Base-by-base conservation (phyloP, 192 early-diverging fungal genomes). In the Coemansia erecta region DNA sequence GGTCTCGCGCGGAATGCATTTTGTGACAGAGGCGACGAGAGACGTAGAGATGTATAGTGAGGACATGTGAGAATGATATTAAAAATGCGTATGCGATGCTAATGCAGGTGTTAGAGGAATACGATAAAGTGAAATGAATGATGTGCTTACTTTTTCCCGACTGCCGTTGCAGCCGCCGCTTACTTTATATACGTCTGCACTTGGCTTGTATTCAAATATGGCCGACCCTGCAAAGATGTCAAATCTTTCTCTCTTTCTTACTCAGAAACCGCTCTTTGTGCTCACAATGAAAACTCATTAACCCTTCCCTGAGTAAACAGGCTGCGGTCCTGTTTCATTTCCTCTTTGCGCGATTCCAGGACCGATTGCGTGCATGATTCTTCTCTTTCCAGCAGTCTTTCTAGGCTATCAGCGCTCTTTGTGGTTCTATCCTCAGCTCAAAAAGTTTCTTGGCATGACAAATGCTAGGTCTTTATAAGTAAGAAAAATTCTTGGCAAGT, bases 1-100 rank as follows among this genome's bases (percentile, higher is more conserved):
- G 8, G 28, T 35, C 9, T 35, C 12, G 8, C 53, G 39, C 8
- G 19, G 35, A 23, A 55, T 43, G 53, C 53, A 55, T 55, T 55
- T 55, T 42, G 39, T 22, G 19, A 55, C 40, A 1, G 33, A 37
- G 33, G 33, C 13, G 33, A 53, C 1, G 33, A 19, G 12, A 53
- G 28, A 1, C 26, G 14, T 28, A 37, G 31, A 35, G 33, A 37
- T 23, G 24, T 15, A 12, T 26, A 4, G 14, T 31, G 26, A 24
- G 15, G 10, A 51, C 15, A 28, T 51, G 49, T 49, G 2, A 23
- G 17, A 23, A 23, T 49, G 47, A 18, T 18, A 49, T 18, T 49
- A 49, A 48, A 14, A 24, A 45, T 24, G 22, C 21, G 59, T 8
- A 18, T 49, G 0, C 2, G 14, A 26, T 46, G n/a, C n/a, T 24